Base-by-base conservation (phyloP, 306 rosid genomes). In the Sindora glabra region DNA sequence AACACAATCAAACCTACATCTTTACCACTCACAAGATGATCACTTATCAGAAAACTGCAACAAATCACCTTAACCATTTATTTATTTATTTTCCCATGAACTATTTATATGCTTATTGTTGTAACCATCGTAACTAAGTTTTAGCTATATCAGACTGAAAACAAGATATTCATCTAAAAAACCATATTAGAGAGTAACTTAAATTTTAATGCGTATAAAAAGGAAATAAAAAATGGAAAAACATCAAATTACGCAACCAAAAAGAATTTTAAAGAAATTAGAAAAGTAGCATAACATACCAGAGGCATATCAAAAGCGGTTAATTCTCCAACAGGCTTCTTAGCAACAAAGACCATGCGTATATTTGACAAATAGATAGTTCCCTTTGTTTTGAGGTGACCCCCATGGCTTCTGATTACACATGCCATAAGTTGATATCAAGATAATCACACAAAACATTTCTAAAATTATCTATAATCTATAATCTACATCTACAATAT, bases 231-330 rank as follows among this genome's bases (percentile, higher is more conserved):
- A 30, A 19, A 22, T 5, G 36, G 14, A 15, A 48, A 36, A 59
- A 10, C 5, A 17, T 8, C 27, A 36, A 17, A 26, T 14, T 18
- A 55, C 15, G 17, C 6, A 49, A 58, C 65, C 8, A 34, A 17
- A 29, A 0, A 44, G 8, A 48, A 47, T 9, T 46, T 39, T 36
- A 50, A 17, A 19, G 41, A 62, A 17, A 56, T 17, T 14, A 24
- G 15, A 62, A 37, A 61, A 32, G 47, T n/a, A 10, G 64, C 14
- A 37, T 1, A 24, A 72, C 95, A 48, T 81, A 89, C 99, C 95
- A 94, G 56, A 63, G 99, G 99, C 95, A 94, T 78, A 62, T 94
- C 99, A 59, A 94, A 94, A 34, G 95, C 97, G 39, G 38, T 2
- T n/a, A 89, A 76, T 47, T 41, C 47, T 29, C 77, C 90, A 68